Evolutionary conservation across 2,329 filamentous ascomycete species (phyloP).

Genomic region (Domatiomyces globalis): DNA sequence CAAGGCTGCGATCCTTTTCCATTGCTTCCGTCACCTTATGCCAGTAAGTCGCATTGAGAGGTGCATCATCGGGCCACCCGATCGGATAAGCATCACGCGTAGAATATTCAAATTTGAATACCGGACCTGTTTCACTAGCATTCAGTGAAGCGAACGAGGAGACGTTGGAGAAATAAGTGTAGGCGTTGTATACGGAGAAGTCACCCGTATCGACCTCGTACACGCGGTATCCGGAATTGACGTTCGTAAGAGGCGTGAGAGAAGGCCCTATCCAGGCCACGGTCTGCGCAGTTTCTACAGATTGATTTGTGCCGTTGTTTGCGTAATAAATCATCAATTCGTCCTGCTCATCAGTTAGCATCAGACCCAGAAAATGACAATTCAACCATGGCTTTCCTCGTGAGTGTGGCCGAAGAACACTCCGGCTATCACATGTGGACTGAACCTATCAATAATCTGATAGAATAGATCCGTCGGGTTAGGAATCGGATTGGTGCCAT

Average conservation of each 20-base stretch:
- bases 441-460: conserved; percentile 35
- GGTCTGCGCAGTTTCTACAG: conserved; percentile 31
- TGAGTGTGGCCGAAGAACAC: conserved; percentile 44
- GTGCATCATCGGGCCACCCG: conserved; percentile 34
- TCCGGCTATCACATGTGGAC: conserved; percentile 41
- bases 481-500: conserved; percentile 39
- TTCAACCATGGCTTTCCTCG: conserved; percentile 20
- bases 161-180: conserved; percentile 42
- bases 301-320: conserved; percentile 35
- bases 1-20: conserved; percentile 37
- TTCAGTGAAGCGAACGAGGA: conserved; percentile 28
- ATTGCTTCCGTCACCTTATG: conserved; percentile 44
- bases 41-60: conserved; percentile 47
- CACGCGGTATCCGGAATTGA: conserved; percentile 40
- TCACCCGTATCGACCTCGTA: conserved; percentile 42
- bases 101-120: conserved; percentile 37
- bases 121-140: conserved; percentile 29
- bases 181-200: conserved; percentile 41
- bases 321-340: conserved; percentile 41
- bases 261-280: conserved; percentile 40
- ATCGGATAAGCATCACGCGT: conserved; percentile 37
- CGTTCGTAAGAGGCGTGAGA: conserved; percentile 40
- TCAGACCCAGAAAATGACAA: background rate
- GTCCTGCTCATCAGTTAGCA: conserved; percentile 20
- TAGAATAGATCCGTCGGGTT: conserved; percentile 40